Evolutionary conservation across 2,329 filamentous ascomycete genomes (phyloP).

Genomic region (Magnaporthales sp.): DNA sequence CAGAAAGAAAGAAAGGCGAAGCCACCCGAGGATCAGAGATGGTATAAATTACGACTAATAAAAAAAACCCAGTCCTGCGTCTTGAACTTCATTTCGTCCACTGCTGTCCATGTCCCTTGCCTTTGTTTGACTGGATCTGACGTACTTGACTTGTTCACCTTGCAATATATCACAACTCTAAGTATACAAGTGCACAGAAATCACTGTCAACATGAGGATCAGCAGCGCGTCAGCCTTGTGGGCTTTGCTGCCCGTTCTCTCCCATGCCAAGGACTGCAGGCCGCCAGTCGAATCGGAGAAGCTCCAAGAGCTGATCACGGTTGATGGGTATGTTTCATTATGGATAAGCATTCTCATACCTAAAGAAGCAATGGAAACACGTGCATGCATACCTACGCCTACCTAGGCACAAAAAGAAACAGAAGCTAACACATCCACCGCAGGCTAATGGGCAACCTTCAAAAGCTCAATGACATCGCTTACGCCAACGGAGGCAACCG

Average conservation of each 20-base stretch:
- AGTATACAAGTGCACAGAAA: neutral
- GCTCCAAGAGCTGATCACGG: constrained; percentile 3
- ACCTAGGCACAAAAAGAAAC: neutral
- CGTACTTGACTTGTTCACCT: neutral
- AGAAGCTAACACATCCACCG: neutral
- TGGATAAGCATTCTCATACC: neutral
- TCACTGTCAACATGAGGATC: neutral
- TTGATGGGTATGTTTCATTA: neutral
- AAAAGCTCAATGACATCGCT: constrained; percentile 4
- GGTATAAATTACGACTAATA: neutral
- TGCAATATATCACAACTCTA: neutral
- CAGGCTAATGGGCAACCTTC: constrained; percentile 3
- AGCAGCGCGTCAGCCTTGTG: constrained; percentile 1
- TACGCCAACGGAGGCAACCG: constrained; percentile 4
- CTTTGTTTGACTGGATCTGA: neutral
- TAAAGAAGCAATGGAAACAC: neutral
- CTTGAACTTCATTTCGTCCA: neutral
- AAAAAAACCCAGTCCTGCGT: neutral
- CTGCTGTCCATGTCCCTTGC: neutral
- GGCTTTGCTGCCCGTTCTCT: constrained; percentile 2
- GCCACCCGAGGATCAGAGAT: neutral
- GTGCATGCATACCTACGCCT: neutral
- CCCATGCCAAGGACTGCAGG: constrained; percentile 4
- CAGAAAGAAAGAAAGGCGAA: neutral
- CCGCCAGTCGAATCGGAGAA: constrained; percentile 2